Conservation (phyloP, 1,284 basidiomycete genomes). For the Trametes hirsuta region DNA sequence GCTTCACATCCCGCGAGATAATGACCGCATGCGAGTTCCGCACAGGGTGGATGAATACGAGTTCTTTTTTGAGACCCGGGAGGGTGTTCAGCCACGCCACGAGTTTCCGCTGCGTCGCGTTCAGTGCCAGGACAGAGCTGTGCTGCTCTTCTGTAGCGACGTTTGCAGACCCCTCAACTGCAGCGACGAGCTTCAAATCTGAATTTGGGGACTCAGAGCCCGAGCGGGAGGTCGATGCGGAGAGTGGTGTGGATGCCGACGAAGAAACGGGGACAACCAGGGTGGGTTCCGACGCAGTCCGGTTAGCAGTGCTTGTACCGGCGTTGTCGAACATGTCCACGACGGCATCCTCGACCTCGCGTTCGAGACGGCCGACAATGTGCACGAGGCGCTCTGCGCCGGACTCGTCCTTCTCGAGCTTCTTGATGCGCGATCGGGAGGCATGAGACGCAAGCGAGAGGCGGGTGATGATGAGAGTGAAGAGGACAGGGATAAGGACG, state of each 20-base stretch:
- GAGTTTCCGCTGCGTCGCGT: constrained; percentile 55
- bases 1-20: constrained; percentile 64
- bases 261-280: not conserved
- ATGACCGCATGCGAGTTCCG: constrained; percentile 72
- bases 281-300: not conserved
- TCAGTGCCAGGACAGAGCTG: constrained; percentile 47
- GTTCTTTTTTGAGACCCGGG: constrained; percentile 67
- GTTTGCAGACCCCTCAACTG: not conserved
- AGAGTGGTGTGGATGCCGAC: not conserved
- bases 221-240: not conserved
- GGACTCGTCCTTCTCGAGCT: constrained; percentile 57
- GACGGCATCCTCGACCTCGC: constrained; percentile 57
- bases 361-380: constrained; percentile 59
- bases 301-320: not conserved
- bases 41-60: constrained; percentile 60
- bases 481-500: constrained; percentile 61
- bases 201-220: not conserved
- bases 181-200: not conserved
- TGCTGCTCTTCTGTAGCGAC: not conserved
- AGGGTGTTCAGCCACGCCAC: constrained; percentile 63
- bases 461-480: constrained; percentile 54
- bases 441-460: constrained; percentile 54
- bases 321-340: constrained; percentile 47
- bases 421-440: constrained; percentile 62
- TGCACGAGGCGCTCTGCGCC: constrained; percentile 50